Percentiles rank a stretch among this genome's conserved stretches.
Conservation (phyloP, 805 yeast species). For the Candida andamanensis region DNA sequence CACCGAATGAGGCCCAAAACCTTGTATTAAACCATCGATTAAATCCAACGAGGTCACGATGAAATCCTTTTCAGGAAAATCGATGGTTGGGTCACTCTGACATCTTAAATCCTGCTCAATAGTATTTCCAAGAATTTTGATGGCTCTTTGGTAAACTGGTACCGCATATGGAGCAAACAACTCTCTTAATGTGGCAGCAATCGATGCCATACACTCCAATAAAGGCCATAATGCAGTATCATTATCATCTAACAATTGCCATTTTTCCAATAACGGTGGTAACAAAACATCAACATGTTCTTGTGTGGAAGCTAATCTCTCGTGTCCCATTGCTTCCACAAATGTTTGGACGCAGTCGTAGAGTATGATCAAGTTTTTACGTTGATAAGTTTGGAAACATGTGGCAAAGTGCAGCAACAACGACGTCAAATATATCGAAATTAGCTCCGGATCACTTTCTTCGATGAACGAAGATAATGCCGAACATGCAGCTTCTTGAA, state of each 20-base stretch:
- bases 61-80: slow-evolving; percentile 85
- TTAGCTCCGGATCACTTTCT: slow-evolving; percentile 55
- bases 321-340: slow-evolving; percentile 67
- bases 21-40: slow-evolving; percentile 90
- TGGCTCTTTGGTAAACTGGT: slow-evolving; percentile 76
- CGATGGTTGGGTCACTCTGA: slow-evolving; percentile 59
- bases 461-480: slow-evolving; percentile 83
- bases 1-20: slow-evolving; percentile 60
- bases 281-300: slow-evolving; percentile 56
- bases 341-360: slow-evolving; percentile 91
- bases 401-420: slow-evolving; percentile 63
- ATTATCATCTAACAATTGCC: slow-evolving; percentile 71
- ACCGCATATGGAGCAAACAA: slow-evolving; percentile 84
- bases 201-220: slow-evolving; percentile 86
- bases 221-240: slow-evolving; percentile 89
- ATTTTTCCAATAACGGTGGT: slow-evolving; percentile 78
- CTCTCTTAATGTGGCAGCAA: slow-evolving; percentile 83
- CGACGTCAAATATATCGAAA: slow-evolving; percentile 60
- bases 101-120: slow-evolving; percentile 62
- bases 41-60: slow-evolving; percentile 84
- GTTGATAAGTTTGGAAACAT: slow-evolving; percentile 75
- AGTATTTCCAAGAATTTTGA: slow-evolving; percentile 61
- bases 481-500: slow-evolving; percentile 92
- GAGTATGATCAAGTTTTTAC: slow-evolving; percentile 72
- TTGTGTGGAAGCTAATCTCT: slow-evolving; percentile 49